Percentiles rank a stretch among this genome's conserved stretches.
Evolutionary conservation across 192 early-diverging fungal species (phyloP).

Genomic region (Glomus cerebriforme): DNA sequence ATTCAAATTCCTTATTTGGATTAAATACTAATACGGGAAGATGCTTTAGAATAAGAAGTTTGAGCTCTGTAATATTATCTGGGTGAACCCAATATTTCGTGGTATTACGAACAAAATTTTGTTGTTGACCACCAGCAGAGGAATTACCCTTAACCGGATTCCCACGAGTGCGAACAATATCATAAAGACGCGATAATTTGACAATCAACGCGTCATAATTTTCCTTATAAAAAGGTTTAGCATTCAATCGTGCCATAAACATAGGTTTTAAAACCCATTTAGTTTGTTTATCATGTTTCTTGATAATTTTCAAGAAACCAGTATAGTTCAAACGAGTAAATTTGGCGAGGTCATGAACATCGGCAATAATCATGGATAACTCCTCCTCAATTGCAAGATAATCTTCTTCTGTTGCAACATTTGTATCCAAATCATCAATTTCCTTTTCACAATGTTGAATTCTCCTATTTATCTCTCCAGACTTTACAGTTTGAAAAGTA

Average conservation of each 20-base stretch:
- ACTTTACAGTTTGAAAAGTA: constrained; percentile 75
- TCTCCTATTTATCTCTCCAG: constrained; percentile 71
- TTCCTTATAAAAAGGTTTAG: constrained; percentile 81
- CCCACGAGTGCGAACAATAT: constrained; percentile 77
- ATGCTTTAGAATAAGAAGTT: constrained; percentile 89
- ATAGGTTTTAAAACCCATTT: constrained; percentile 79
- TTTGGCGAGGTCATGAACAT: constrained; percentile 83
- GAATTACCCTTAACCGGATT: constrained; percentile 61
- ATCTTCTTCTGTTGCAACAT: constrained; percentile 57
- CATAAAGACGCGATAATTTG: constrained; percentile 81
- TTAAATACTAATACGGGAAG: constrained; percentile 94
- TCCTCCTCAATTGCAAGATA: constrained; percentile 69
- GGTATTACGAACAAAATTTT: constrained; percentile 89
- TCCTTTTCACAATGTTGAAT: constrained; percentile 68
- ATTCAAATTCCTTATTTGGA: constrained; percentile 69
- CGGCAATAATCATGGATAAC: constrained; percentile 74
- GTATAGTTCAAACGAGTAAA: constrained; percentile 84
- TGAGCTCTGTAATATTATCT: constrained; percentile 96
- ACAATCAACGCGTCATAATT: constrained; percentile 90
- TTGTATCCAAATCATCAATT: constrained; percentile 57
- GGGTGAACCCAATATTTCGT: constrained; percentile 99
- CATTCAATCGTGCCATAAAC: constrained; percentile 81
- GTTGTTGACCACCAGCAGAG: constrained; percentile 56
- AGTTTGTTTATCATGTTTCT: constrained; percentile 99
- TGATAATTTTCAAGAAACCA: constrained; percentile 92